phyloP scores from a whole-genome alignment of 176 grass and related monocot genomes.

The Typha latifolia region DNA sequence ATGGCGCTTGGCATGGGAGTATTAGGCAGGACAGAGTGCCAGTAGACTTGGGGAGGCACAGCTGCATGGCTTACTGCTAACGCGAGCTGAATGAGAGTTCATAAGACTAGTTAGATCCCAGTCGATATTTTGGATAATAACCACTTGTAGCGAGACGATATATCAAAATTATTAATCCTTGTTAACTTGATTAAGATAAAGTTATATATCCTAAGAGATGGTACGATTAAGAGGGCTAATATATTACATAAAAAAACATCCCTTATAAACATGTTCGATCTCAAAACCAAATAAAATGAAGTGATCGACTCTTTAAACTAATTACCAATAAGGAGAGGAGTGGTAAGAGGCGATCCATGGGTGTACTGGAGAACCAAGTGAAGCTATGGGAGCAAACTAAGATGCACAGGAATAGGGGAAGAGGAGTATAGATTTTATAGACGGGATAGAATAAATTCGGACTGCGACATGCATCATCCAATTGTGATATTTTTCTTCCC shows the following conservation, averaged over 20 bases:
- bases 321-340: constrained; percentile 43
- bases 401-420: background rate
- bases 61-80: constrained; percentile 45
- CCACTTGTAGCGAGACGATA: no score
- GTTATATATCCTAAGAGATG: no score
- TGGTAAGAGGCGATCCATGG: constrained; percentile 24
- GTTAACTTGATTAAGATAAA: no score
- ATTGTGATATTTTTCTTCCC: background rate
- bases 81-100: constrained; percentile 24
- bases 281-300: background rate
- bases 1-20: constrained; percentile 55
- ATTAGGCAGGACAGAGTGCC: constrained; percentile 44
- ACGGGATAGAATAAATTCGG: background rate
- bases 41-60: constrained; percentile 39
- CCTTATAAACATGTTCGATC: background rate
- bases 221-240: no score
- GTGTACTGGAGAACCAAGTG: background rate
- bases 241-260: background rate
- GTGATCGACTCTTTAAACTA: constrained; percentile 1
- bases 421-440: background rate
- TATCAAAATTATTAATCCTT: no score
- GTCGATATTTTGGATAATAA: no score
- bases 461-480: background rate
- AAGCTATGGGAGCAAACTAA: background rate
- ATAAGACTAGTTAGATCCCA: background rate